phyloP scores from a whole-genome alignment of 2,329 filamentous ascomycete genomes.

The Penicillium italicum region DNA sequence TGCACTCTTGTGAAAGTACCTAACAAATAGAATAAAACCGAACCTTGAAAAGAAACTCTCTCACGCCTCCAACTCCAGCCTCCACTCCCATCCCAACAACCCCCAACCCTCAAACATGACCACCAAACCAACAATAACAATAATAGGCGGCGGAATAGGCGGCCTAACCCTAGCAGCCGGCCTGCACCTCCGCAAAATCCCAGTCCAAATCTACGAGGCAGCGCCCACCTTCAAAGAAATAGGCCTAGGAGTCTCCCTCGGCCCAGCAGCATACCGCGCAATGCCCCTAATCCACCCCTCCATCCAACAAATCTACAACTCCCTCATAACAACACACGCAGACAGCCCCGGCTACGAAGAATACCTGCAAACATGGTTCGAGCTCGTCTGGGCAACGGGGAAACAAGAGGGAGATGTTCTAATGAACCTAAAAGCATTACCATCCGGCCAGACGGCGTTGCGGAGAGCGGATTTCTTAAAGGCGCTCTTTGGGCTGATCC shows the following conservation, averaged over 20 bases:
- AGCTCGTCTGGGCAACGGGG: conserved; percentile 29
- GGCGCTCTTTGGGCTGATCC: conserved; percentile 32
- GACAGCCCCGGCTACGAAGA: conserved; percentile 32
- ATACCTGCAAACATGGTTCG: conserved; percentile 34
- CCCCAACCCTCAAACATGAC: conserved; percentile 13
- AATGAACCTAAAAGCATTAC: conserved; percentile 30
- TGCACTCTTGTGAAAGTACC: not conserved
- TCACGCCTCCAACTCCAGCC: not conserved
- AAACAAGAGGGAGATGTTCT: conserved; percentile 23
- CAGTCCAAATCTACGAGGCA: conserved; percentile 55
- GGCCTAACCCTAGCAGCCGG: conserved; percentile 55
- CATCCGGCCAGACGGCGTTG: conserved; percentile 33
- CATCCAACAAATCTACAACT: conserved; percentile 32
- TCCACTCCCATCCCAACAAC: not conserved
- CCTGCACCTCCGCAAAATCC: conserved; percentile 46
- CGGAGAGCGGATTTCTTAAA: conserved; percentile 35
- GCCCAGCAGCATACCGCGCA: conserved; percentile 54
- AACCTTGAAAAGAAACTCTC: too few species aligned
- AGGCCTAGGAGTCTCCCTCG: conserved; percentile 56
- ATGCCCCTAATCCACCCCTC: conserved; percentile 52
- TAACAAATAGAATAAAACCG: not conserved
- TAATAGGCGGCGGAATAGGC: conserved; percentile 58
- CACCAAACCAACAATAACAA: conserved; percentile 42
- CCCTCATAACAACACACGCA: conserved; percentile 33
- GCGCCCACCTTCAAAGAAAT: conserved; percentile 55